Conservation (phyloP, 2,329 filamentous ascomycete genomes). For the Botryotinia globosa region DNA sequence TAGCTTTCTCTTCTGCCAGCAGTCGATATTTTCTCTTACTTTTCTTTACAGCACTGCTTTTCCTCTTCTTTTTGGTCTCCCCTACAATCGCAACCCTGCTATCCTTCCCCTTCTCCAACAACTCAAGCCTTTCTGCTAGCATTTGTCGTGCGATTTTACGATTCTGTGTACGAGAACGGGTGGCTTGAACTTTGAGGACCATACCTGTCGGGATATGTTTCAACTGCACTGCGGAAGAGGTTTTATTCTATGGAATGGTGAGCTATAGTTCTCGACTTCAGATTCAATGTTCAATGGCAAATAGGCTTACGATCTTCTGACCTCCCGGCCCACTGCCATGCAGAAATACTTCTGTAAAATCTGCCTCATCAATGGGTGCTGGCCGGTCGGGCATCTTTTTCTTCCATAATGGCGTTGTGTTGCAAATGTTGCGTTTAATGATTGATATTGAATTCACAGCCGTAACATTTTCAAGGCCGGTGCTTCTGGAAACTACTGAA, state of each 20-base stretch:
- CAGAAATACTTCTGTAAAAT: slow-evolving; percentile 81
- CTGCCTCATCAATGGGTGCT: slow-evolving; percentile 67
- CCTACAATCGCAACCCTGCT: slow-evolving; percentile 65
- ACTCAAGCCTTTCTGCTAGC: slow-evolving; percentile 57
- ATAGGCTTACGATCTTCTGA: slow-evolving; percentile 75
- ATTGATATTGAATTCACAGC: background rate
- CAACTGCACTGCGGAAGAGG: slow-evolving; percentile 88
- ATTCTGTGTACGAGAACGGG: slow-evolving; percentile 82
- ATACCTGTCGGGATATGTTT: slow-evolving; percentile 87
- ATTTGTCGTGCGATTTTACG: slow-evolving; percentile 77
- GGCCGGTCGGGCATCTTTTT: slow-evolving; percentile 75
- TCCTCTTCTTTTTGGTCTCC: slow-evolving; percentile 62
- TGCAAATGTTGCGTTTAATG: slow-evolving; percentile 23
- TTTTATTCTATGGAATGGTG: slow-evolving; percentile 73
- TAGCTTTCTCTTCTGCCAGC: slow-evolving; percentile 42
- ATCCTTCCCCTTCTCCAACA: slow-evolving; percentile 66
- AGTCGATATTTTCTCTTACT: slow-evolving; percentile 72
- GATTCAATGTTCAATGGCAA: slow-evolving; percentile 1
- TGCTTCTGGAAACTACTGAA: slow-evolving; percentile 20
- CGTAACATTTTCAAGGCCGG: slow-evolving; percentile 22
- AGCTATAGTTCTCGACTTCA: background rate
- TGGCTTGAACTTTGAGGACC: slow-evolving; percentile 91
- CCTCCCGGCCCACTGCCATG: slow-evolving; percentile 91
- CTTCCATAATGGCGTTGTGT: slow-evolving; percentile 28
- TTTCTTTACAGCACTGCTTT: slow-evolving; percentile 79